Evolutionary conservation across 805 yeast genomes (phyloP).

Genomic region (Candida xiaguanensis): DNA sequence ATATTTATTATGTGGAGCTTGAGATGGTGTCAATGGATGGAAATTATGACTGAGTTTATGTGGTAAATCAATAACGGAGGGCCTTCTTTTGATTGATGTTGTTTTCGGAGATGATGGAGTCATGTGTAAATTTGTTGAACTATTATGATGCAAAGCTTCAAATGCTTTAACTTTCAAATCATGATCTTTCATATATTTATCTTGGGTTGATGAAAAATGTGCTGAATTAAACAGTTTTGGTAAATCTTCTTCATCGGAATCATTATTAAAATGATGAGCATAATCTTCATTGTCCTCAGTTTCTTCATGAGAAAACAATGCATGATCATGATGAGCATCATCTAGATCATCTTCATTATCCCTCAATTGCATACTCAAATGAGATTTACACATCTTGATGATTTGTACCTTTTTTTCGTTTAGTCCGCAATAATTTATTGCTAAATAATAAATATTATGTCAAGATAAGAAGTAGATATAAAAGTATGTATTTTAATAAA

Average conservation of each 20-base stretch:
- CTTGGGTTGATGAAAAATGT: conserved; percentile 65
- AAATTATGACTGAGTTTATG: conserved; percentile 7
- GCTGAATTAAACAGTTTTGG: conserved; percentile 40
- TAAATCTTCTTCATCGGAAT: conserved; percentile 25
- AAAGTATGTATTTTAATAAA: too few relatives aligned
- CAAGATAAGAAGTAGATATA: too few relatives aligned
- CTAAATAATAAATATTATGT: too few relatives aligned
- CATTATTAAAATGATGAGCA: conserved; percentile 9
- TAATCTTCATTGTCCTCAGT: conserved; percentile 8
- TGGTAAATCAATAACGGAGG: conserved; percentile 40
- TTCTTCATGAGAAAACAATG: conserved; percentile 4
- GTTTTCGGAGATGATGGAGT: conserved; percentile 12
- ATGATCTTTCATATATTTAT: conserved; percentile 57
- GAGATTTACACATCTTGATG: conserved; percentile 6
- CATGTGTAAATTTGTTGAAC: conserved; percentile 7
- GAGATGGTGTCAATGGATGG: conserved; percentile 13
- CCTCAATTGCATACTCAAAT: conserved; percentile 5
- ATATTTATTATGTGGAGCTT: conserved; percentile 10
- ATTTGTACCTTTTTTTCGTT: too few relatives aligned
- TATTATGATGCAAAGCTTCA: conserved; percentile 34
- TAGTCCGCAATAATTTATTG: not conserved
- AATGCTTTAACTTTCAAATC: conserved; percentile 64
- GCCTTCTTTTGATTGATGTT: conserved; percentile 23
- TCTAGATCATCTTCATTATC: conserved; percentile 2
- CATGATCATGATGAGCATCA: not conserved